Percentiles rank a stretch among this genome's conserved stretches.
phyloP scores from a whole-genome alignment of 345 rosid species.

The Pseudoturritis turrita region DNA sequence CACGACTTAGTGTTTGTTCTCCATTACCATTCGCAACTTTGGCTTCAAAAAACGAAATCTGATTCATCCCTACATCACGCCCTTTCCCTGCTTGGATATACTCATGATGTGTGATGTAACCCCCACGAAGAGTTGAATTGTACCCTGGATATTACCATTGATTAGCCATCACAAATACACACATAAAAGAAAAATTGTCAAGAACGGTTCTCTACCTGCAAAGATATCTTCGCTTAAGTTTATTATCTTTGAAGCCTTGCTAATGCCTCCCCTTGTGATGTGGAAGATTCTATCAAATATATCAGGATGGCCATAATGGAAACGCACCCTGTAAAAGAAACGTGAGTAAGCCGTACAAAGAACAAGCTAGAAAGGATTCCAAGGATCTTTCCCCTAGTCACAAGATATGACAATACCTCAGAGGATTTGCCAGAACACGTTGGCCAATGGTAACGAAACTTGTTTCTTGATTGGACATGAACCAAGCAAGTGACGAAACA shows the following conservation, averaged over 20 bases:
- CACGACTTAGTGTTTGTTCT: constrained; percentile 97
- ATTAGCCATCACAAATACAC: constrained; percentile 23
- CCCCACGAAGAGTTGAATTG: constrained; percentile 92
- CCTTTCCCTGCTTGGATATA: constrained; percentile 99
- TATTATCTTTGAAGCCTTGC: constrained; percentile 92
- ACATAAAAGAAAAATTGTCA: background rate
- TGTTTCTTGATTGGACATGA: constrained; percentile 99
- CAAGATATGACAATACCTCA: constrained; percentile 51
- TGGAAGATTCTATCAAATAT: constrained; percentile 95
- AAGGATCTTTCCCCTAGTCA: constrained; percentile 3
- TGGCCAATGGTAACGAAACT: constrained; percentile 96
- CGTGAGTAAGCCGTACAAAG: constrained; percentile 6
- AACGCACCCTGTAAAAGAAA: constrained; percentile 71
- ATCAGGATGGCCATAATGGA: constrained; percentile 99
- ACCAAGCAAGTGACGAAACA: constrained; percentile 99
- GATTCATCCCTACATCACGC: constrained; percentile 96
- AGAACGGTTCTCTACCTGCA: constrained; percentile 52
- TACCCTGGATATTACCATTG: constrained; percentile 52
- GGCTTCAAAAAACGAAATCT: constrained; percentile 85
- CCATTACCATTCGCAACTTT: constrained; percentile 97
- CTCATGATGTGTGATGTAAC: constrained; percentile 88
- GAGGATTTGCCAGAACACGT: constrained; percentile 89
- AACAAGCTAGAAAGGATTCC: background rate
- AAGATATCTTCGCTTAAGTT: constrained; percentile 94
- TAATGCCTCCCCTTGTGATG: constrained; percentile 93